Evolutionary conservation across 116 monocot genomes (phyloP).

Genomic region (Trichopus zeylanicus): DNA sequence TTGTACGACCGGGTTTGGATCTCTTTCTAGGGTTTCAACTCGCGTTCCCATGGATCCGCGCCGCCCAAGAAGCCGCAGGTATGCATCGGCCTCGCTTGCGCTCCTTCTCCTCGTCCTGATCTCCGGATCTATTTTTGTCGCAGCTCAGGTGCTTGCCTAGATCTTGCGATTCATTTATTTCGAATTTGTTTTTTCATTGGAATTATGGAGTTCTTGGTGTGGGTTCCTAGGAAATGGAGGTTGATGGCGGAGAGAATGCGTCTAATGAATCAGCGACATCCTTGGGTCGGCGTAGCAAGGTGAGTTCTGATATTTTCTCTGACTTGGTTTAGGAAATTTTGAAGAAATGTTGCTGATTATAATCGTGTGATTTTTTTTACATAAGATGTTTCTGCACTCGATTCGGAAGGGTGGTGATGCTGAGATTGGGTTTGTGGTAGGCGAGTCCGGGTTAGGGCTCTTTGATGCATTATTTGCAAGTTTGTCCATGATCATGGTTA

Average conservation of each 20-base stretch:
- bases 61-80: not conserved
- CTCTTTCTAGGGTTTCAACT: no score
- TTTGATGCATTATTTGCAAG: constrained; percentile 92
- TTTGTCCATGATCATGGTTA: constrained; percentile 87
- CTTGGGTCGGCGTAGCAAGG: constrained; percentile 7
- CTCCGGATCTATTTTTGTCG: not conserved
- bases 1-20: no score
- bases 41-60: not conserved
- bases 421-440: constrained; percentile 14
- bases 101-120: not conserved
- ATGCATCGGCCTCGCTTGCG: not conserved
- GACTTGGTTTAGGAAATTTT: not conserved
- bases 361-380: not conserved
- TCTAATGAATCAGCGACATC: not conserved
- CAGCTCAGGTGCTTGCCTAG: not conserved
- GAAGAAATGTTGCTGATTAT: not conserved
- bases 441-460: constrained; percentile 39
- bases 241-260: not conserved
- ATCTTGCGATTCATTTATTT: not conserved
- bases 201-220: not conserved
- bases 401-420: constrained; percentile 17
- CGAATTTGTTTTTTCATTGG: not conserved
- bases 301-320: not conserved
- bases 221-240: not conserved
- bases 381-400: constrained; percentile 55